phyloP scores from a whole-genome alignment of 352 stramenopile genomes.

The Globisporangium middletonii region DNA sequence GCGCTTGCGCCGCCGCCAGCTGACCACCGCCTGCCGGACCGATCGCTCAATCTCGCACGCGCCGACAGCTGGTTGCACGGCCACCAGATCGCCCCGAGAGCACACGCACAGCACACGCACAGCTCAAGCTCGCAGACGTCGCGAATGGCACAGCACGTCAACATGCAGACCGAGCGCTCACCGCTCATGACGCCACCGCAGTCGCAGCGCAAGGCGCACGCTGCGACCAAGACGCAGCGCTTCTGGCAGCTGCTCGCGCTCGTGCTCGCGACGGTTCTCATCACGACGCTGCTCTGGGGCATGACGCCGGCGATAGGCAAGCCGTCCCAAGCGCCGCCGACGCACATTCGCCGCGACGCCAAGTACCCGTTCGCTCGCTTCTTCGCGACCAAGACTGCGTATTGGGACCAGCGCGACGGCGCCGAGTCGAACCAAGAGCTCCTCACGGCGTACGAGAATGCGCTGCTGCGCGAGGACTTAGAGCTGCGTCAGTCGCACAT shows the following conservation, averaged over 20 bases:
- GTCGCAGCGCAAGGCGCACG: slow-evolving; percentile 6
- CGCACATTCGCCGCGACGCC: slow-evolving; percentile 9
- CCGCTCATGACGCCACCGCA: slow-evolving; percentile 4
- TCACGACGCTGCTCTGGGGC: slow-evolving; percentile 14
- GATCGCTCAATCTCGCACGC: neutral
- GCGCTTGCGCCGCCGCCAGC: too few relatives aligned
- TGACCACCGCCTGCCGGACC: neutral
- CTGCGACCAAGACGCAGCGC: slow-evolving; percentile 8
- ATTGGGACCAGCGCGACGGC: slow-evolving; percentile 42
- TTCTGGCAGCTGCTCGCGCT: slow-evolving; percentile 10
- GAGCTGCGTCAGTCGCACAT: slow-evolving; percentile 57
- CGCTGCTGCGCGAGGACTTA: slow-evolving; percentile 25
- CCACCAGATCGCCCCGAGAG: neutral
- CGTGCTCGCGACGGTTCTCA: slow-evolving; percentile 7
- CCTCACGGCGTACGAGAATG: slow-evolving; percentile 18
- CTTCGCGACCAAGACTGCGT: slow-evolving; percentile 54
- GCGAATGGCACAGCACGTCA: neutral
- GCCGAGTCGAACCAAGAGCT: slow-evolving; percentile 17
- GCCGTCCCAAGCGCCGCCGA: slow-evolving; percentile 3
- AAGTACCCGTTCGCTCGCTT: slow-evolving; percentile 22
- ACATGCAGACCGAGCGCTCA: slow-evolving; percentile 1
- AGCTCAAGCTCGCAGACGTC: neutral
- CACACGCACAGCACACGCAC: neutral
- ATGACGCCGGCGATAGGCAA: slow-evolving; percentile 9
- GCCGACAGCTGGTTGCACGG: neutral